Conservation (phyloP, 352 stramenopile genomes). For the Pythium aristosporum region DNA sequence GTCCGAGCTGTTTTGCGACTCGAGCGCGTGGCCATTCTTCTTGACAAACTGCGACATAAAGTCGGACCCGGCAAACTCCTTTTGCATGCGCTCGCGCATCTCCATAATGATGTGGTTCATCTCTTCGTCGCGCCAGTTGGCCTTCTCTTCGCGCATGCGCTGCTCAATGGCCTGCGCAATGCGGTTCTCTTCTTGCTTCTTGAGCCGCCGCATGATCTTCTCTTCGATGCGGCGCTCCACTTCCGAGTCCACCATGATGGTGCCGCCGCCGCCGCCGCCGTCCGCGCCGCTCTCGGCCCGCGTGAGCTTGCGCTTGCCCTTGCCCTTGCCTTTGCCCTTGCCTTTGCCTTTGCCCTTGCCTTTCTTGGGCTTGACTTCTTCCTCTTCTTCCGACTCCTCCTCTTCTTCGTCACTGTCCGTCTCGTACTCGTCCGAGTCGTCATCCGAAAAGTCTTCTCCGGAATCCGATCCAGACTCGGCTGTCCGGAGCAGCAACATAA, state of each 20-base stretch:
- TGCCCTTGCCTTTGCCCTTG: constrained; percentile 20
- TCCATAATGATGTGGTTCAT: constrained; percentile 91
- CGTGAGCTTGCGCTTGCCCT: constrained; percentile 27
- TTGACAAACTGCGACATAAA: constrained; percentile 67
- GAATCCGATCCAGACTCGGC: constrained; percentile 74
- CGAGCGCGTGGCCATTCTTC: constrained; percentile 50
- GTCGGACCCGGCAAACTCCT: constrained; percentile 63
- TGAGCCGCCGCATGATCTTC: constrained; percentile 83
- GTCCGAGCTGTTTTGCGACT: constrained; percentile 25
- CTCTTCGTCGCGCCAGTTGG: constrained; percentile 86
- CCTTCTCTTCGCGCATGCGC: constrained; percentile 80
- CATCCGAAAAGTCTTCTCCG: constrained; percentile 40
- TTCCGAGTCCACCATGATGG: constrained; percentile 71
- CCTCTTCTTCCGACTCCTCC: constrained; percentile 39
- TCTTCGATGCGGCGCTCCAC: constrained; percentile 84
- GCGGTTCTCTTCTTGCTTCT: constrained; percentile 86
- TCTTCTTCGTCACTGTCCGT: constrained; percentile 18
- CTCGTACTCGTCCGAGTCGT: constrained; percentile 52
- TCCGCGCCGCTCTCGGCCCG: constrained; percentile 16
- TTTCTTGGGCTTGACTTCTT: constrained; percentile 63
- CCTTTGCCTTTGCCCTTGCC: constrained; percentile 39
- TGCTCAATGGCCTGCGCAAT: constrained; percentile 83
- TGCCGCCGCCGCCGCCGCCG: constrained; percentile 8
- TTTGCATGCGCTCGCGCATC: constrained; percentile 85
- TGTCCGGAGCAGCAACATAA: constrained; percentile 20